Evolutionary conservation across 768 basidiomycete genomes (phyloP).

Genomic region (Leccinellum luteum): DNA sequence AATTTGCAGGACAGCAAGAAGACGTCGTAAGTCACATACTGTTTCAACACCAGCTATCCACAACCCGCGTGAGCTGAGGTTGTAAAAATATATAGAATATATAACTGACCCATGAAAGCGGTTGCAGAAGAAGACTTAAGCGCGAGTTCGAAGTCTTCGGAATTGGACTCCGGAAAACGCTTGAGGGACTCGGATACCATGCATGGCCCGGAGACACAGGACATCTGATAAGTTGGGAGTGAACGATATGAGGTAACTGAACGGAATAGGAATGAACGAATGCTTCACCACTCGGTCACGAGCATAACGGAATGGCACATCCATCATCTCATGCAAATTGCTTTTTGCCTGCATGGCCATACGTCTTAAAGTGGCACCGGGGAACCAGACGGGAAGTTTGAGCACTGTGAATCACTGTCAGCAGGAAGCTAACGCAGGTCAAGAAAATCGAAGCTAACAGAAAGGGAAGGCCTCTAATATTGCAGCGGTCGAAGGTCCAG

Average conservation of each 20-base stretch:
- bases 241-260: not conserved
- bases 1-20: not conserved
- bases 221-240: slow-evolving; percentile 8
- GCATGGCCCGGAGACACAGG: slow-evolving; percentile 24
- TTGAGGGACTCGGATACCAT: slow-evolving; percentile 32
- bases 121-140: slow-evolving; percentile 32
- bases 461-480: slow-evolving; percentile 33
- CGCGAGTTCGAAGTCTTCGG: slow-evolving; percentile 26
- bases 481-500: slow-evolving; percentile 25
- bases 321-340: slow-evolving; percentile 28
- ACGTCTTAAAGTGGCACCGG: slow-evolving; percentile 33
- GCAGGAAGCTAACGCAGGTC: not conserved
- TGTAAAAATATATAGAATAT: not conserved
- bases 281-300: slow-evolving; percentile 22
- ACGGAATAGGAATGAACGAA: not conserved
- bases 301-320: slow-evolving; percentile 30
- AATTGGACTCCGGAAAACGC: slow-evolving; percentile 14
- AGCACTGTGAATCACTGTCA: slow-evolving; percentile 25
- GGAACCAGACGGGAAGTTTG: slow-evolving; percentile 34
- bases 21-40: slow-evolving; percentile 10
- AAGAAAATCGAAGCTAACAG: slow-evolving; percentile 22
- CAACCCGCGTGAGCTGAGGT: slow-evolving; percentile 2
- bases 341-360: slow-evolving; percentile 30
- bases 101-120: slow-evolving; percentile 30
- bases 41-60: slow-evolving; percentile 30